These are phyloP conservation scores for Pichia sp. DNA, from an alignment of 1,139 yeast genomes.

Conservation along the genomic window DNA sequence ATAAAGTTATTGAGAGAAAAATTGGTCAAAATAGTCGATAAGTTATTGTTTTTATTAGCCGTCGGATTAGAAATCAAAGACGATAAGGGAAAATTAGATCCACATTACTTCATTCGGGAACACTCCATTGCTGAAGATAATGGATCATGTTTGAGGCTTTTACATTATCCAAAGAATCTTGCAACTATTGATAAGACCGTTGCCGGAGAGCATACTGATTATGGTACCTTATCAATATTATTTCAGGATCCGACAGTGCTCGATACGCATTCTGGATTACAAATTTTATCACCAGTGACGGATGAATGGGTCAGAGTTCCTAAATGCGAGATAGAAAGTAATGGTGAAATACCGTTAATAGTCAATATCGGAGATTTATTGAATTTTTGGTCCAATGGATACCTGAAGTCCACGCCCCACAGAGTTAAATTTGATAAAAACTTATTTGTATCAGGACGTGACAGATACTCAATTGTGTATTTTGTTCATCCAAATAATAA, in stretches of 20 bases:
- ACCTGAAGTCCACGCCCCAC: conserved; percentile 45
- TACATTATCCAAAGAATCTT: conserved; percentile 39
- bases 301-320: conserved; percentile 48
- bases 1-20: conserved; percentile 31
- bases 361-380: conserved; percentile 50
- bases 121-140: conserved; percentile 34
- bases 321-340: conserved; percentile 30
- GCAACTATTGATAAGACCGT: conserved; percentile 26
- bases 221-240: conserved; percentile 45
- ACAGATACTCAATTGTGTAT: conserved; percentile 72
- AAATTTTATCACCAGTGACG: conserved; percentile 40
- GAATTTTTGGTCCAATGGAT: conserved; percentile 52
- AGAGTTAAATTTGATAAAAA: conserved; percentile 53
- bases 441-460: conserved; percentile 48
- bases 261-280: conserved; percentile 40
- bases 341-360: conserved; percentile 41
- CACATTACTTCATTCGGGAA: conserved; percentile 37
- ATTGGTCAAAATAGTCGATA: conserved; percentile 32
- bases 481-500: conserved; percentile 74
- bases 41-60: conserved; percentile 36
- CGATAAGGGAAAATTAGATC: conserved; percentile 24
- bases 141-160: conserved; percentile 44
- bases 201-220: conserved; percentile 56
- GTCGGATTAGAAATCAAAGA: conserved; percentile 42
- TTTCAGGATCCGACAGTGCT: conserved; percentile 39